Base-by-base conservation (phyloP, 768 basidiomycete species). In the Leccinum barrowsii region DNA sequence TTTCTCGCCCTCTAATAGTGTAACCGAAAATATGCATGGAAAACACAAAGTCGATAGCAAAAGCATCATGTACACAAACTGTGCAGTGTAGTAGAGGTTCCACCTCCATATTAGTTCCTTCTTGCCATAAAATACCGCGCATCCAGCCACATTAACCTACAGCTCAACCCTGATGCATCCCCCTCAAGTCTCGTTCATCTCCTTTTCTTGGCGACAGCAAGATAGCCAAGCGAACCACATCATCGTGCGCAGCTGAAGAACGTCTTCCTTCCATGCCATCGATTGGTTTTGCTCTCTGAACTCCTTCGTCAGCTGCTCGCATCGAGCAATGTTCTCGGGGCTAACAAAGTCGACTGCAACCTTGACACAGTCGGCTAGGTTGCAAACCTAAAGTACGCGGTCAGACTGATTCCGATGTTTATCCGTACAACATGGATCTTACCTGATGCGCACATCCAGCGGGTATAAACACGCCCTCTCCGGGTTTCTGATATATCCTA, bases 321-420 rank as follows among this genome's bases (percentile, higher is more conserved):
- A 98, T 34, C 92, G 83, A 50, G 76, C 77, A 40, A 98, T 86
- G 70, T 96, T 97, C 77, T 97, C 92, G 46, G 94, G 89, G 78
- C 89, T 92, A 63, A 97, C 93, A 72, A 94, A 98, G 74, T 98
- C 95, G 66, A 89, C 82, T 28, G 95, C 94, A 53, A 97, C 92
- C 76, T 98, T 98, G 77, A 98, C 86, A 67, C 92, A 95, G 72
- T 97, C 94, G n/a, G 92, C 82, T 52, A 94, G 75, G 70, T 98
- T 97, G 64, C 90, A 89, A 8, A 97, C 94, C 86, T 96, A 65
- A 19, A 64, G 64, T 30, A 17, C 11, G n/a, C 11, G 19, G n/a
- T 42, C 42, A 42, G 53, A 50, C 24, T 57, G 3, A 56, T 28
- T 52, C 26, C 61, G 34, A 32, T 35, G 19, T 47, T 26, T 13